These are phyloP conservation scores for Suillus discolor DNA, from an alignment of 768 basidiomycete species.

Conservation along the genomic window DNA sequence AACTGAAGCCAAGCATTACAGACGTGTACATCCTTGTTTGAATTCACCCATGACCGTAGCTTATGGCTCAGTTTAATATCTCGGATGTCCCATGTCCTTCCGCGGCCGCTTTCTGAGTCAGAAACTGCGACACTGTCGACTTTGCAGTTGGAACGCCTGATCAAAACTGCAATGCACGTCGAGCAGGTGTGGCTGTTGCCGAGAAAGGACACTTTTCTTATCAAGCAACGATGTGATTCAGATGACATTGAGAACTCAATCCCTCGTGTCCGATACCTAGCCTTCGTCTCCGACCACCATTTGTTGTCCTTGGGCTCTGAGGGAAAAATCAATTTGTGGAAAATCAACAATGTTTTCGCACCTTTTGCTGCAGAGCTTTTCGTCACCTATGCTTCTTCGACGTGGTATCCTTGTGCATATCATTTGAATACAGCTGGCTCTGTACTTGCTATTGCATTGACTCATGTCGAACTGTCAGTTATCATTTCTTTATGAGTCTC, in stretches of 20 bases:
- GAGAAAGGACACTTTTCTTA: conserved; percentile 7
- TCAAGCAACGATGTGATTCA: neutral
- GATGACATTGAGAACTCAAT: neutral
- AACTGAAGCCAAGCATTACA: conserved; percentile 9
- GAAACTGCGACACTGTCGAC: conserved; percentile 17
- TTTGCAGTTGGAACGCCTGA: conserved; percentile 16
- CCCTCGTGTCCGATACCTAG: conserved; percentile 6
- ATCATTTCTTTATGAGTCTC: neutral
- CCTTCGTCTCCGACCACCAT: conserved; percentile 25
- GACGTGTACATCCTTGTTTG: conserved; percentile 27
- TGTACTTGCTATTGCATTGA: conserved; percentile 20
- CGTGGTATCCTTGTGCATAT: conserved; percentile 7
- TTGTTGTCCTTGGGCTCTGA: conserved; percentile 19
- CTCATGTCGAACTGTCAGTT: conserved; percentile 17
- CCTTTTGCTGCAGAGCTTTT: neutral
- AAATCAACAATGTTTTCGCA: conserved; percentile 5
- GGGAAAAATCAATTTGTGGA: conserved; percentile 20
- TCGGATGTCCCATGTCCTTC: conserved; percentile 16
- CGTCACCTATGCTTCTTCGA: conserved; percentile 4
- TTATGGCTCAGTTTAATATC: conserved; percentile 23
- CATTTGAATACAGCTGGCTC: conserved; percentile 7
- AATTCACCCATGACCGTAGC: conserved; percentile 18
- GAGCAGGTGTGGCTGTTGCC: conserved; percentile 22
- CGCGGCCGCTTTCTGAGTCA: conserved; percentile 17
- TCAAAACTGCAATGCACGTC: conserved; percentile 16